Evolutionary conservation across 352 stramenopile species (phyloP), one percentile per base, ranked within the genome.

Genomic region (Globisporangium paroecandrum): DNA sequence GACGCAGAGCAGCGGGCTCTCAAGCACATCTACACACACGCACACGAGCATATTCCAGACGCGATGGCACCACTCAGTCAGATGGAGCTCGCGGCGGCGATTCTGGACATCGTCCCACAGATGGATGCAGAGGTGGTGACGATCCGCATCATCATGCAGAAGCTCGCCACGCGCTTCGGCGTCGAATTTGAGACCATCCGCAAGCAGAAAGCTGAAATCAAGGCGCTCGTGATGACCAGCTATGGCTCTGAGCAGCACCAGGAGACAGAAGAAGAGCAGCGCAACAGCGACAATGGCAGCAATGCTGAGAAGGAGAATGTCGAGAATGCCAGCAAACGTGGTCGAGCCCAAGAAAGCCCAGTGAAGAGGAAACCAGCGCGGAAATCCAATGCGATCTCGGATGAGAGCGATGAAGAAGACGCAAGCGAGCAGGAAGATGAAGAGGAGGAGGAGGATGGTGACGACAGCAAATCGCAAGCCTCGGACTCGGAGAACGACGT

Each of bases 81-180:
- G 47, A 32, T 72, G 41, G 70, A 77, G 56, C 64, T 87, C 10
- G 38, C 43, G 34, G 57, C 62, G 12, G 83, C 71, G 65, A 71
- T 95, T 63, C 62, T 69, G 43, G 60, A 81, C 58, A 73, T 91
- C 20, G 75, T 94, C 1, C 85, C 87, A 36, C 67, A 64, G 9
- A 79, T 95, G 74, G 75, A 93, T 58, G 73, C 74, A 18, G 54
- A 71, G 29, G 77, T 73, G 22, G 80, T 81, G 55, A 91, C 77
- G 20, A 55, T 93, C 9, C 71, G 76, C 13, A 64, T 73, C 27
- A 66, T 95, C 34, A 75, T 83, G 67, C 63, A 82, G 58, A 79
- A 79, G 51, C 65, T 95, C 34, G 82, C 83, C 20, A 47, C 58
- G 25, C 78, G 75, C 49, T 78, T 94, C 10, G 70, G 68, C 12